Evolutionary conservation across 441 rosid genomes (phyloP), one percentile per base, ranked within the genome.

Genomic region (Dalechampia spathulata): DNA sequence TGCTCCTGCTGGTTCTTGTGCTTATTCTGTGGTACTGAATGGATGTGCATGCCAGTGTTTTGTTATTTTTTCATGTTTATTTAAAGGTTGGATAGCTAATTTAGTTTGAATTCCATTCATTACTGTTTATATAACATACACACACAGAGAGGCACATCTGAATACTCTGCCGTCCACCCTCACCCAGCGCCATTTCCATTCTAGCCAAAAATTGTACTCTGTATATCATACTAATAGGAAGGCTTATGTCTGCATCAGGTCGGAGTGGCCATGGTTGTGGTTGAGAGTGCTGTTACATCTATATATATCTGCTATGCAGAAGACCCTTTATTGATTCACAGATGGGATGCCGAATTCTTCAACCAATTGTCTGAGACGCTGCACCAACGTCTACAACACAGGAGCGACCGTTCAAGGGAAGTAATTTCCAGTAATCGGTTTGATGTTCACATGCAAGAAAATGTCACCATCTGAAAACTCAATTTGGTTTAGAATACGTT

Each of bases 241-340:
- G 38, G 34, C 11, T 34, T 16, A 22, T 39, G 57, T 60, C 60
- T 61, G 7, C 15, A 37, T 26, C 76, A 92, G 96, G 96, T 93
- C 39, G 96, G 96, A 57, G 45, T 89, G 27, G 95, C 90, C 30
- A 79, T 93, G 95, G 97, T 83, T 20, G 95, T 83, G 26, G 97
- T 93, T 38, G 97, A 93, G 69, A 83, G 99, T 41, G 95, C 97
- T 0, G 96, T 83, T 23, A 93, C 97, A 23, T 89, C 96, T 10
- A 85, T 93, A 65, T 93, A 87, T 70, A 76, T 89, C 26, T 93
- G 95, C 69, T 87, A 81, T 9, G 99, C 93, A 12, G 96, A 89
- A 81, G 97, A 93, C 46, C 96, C 96, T 1, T 63, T 66, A 49
- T 65, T 93, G 78, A 93, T 89, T 60, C 86, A 75, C 32, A 75